Base-by-base conservation (phyloP, 331 rosid species). In the Phaseolus coccineus region DNA sequence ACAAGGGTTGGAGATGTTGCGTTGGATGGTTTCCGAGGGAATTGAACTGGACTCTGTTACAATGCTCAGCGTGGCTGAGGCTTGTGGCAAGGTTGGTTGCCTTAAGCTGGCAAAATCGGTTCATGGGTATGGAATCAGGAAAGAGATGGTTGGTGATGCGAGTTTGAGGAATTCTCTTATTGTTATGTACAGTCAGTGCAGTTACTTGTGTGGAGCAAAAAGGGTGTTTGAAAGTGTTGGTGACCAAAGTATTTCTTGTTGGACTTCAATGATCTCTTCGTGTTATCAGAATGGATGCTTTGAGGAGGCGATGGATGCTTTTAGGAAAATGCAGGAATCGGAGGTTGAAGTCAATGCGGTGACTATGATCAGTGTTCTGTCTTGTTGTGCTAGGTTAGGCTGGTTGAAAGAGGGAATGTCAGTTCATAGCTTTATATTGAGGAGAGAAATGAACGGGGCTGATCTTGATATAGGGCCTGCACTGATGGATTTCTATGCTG, bases 221-320 rank as follows among this genome's bases (percentile, higher is more conserved):
- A 58, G 42, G 57, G 37, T 89, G 28, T 92, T 93, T 74, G 71
- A 31, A 58, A 76, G 28, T 47, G 61, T 87, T 16, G 6, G 44
- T 69, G 44, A 57, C 48, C 83, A 69, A 52, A 82, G 80, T 72
- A 87, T 90, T 81, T 82, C 88, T 66, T 87, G 89, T 68, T 92
- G 97, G 96, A 91, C 94, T 27, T 87, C 94, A 22, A 85, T 95
- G 94, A 87, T 92, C 78, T 93, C 97, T 44, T 77, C 92, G 77
- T 90, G 82, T 74, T 88, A 91, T 88, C 93, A 85, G 75, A 79
- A 48, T 11, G 87, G 86, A 65, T 80, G 30, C 57, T 90, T 86
- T 76, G 48, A 24, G 16, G 85, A 86, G 71, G 98, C 96, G 1
- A 42, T 92, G 6, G 80, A 64, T 30, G 50, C 52, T 66, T 91